Evolutionary conservation across 108 stramenopile species (phyloP).

Genomic region (Schizochytrium sp.): DNA sequence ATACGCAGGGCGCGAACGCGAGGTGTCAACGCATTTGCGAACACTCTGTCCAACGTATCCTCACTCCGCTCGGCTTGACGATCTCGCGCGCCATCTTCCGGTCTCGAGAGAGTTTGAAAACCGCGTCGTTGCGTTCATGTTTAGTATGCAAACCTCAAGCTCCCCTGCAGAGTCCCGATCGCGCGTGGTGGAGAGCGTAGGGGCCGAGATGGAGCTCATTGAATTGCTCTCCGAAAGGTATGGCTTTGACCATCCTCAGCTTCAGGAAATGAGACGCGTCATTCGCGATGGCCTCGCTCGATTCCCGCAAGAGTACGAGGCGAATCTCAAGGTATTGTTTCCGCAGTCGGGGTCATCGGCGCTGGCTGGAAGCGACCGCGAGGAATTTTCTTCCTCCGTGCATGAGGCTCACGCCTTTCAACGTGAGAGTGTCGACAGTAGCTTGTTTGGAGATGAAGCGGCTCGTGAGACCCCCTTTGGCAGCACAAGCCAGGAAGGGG

Average conservation of each 20-base stretch:
- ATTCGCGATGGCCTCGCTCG: background rate
- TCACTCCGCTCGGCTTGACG: background rate
- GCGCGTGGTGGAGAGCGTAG: background rate
- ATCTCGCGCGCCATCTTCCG: background rate
- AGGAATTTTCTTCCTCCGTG: too few relatives aligned
- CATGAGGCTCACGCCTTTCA: too few relatives aligned
- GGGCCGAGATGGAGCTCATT: background rate
- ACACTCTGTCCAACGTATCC: background rate
- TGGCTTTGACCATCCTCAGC: background rate
- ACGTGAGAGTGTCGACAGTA: too few relatives aligned
- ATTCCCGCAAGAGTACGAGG: background rate
- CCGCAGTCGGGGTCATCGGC: background rate
- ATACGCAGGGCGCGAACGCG: background rate
- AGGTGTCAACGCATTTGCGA: background rate
- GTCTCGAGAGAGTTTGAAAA: background rate
- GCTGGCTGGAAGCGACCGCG: too few relatives aligned
- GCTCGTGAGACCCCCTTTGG: too few relatives aligned
- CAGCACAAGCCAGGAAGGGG: too few relatives aligned
- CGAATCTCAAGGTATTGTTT: background rate
- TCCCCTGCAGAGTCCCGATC: background rate
- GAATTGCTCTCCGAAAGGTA: background rate
- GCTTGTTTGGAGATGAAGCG: too few relatives aligned
- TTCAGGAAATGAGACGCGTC: background rate
- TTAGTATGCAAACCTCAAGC: background rate
- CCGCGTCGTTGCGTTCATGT: background rate